Evolutionary conservation across 371 early-diverging fungal species (phyloP).

Genomic region (Dinochytrium kinnereticum): DNA sequence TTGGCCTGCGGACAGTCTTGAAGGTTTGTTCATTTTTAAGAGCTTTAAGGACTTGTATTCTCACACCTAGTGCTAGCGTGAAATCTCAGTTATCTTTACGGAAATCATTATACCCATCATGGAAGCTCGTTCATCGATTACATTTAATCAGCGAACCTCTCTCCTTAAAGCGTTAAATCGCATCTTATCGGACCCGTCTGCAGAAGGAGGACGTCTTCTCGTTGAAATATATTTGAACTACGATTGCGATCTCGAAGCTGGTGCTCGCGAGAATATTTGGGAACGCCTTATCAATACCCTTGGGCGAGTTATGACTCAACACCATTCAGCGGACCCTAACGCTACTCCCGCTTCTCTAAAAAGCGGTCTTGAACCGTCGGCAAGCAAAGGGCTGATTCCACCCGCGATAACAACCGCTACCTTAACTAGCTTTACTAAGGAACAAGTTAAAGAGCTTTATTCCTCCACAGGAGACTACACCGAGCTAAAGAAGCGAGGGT

Average conservation of each 20-base stretch:
- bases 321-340: conserved; percentile 45
- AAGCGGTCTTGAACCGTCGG: conserved; percentile 5
- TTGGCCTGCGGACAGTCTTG: conserved; percentile 70
- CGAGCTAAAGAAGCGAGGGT: conserved; percentile 52
- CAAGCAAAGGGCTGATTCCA: conserved; percentile 20
- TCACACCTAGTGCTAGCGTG: conserved; percentile 46
- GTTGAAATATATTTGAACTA: conserved; percentile 97
- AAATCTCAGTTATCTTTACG: conserved; percentile 77
- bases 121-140: conserved; percentile 52
- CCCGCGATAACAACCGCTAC: conserved; percentile 55
- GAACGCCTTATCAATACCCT: conserved; percentile 75
- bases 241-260: conserved; percentile 83
- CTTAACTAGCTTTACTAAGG: conserved; percentile 50
- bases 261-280: conserved; percentile 75
- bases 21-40: conserved; percentile 64
- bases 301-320: conserved; percentile 61
- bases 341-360: neutral
- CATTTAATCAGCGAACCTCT: conserved; percentile 53
- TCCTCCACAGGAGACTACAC: conserved; percentile 53
- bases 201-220: conserved; percentile 61
- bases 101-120: conserved; percentile 77
- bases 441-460: conserved; percentile 54
- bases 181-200: conserved; percentile 79
- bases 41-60: neutral
- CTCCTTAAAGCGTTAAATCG: conserved; percentile 42